A percentile compares a stretch with the other conserved stretches of the same genome.
Conservation (phyloP, 2,329 filamentous ascomycete genomes). For the Lecanicillium sp. region DNA sequence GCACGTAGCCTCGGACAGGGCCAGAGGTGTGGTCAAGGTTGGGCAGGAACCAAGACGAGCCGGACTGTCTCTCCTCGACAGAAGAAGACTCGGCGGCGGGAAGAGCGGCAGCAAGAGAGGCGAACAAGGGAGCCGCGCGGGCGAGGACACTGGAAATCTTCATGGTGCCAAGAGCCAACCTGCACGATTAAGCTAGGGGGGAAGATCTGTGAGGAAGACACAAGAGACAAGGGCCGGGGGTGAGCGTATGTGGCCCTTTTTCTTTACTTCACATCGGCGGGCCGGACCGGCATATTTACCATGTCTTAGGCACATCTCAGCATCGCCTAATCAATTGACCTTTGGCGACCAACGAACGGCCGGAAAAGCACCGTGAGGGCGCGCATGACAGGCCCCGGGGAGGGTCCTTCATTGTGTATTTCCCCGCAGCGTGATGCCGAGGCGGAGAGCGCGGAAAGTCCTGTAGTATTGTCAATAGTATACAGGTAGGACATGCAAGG, state of each 20-base stretch:
- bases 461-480: no score
- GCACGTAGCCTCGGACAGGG: slow-evolving; percentile 18
- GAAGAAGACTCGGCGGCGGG: slow-evolving; percentile 1
- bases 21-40: slow-evolving; percentile 19
- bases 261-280: background rate
- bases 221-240: background rate
- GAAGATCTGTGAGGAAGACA: background rate
- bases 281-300: background rate
- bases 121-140: background rate
- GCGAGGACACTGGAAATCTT: slow-evolving; percentile 3
- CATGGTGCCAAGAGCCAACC: background rate
- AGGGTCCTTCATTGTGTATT: background rate
- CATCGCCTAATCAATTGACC: background rate
- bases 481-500: no score
- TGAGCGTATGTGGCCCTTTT: background rate
- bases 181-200: background rate
- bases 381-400: background rate
- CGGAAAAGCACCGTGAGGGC: slow-evolving; percentile 8
- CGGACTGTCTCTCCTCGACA: slow-evolving; percentile 12
- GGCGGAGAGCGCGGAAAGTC: no score
- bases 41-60: slow-evolving; percentile 19
- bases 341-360: background rate
- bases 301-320: background rate
- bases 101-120: slow-evolving; percentile 8
- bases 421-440: slow-evolving; percentile 2